A percentile compares a stretch with the other conserved stretches of the same genome.
These are phyloP conservation scores for Boletus huronensis DNA, from an alignment of 768 basidiomycete species.

Conservation along the genomic window DNA sequence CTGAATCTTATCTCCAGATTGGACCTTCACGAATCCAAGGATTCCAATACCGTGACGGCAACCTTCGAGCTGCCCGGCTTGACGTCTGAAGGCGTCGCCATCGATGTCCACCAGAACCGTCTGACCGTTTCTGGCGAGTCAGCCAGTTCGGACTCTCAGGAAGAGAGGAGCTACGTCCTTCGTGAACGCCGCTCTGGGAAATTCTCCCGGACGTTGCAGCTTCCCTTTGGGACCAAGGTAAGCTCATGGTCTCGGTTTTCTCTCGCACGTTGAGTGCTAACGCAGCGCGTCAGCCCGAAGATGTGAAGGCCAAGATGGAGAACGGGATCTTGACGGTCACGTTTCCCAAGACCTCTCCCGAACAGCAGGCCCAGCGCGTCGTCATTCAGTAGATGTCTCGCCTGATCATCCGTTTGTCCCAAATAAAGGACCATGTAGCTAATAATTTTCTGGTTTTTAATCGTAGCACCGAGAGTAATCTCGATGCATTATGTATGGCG, in stretches of 20 bases:
- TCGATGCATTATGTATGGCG: background rate
- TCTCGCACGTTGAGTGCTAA: background rate
- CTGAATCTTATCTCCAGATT: conserved; percentile 27
- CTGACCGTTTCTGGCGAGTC: conserved; percentile 48
- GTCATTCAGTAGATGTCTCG: conserved; percentile 7
- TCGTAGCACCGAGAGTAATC: no score
- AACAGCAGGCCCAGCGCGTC: conserved; percentile 42
- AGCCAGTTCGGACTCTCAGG: conserved; percentile 28
- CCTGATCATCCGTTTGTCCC: background rate
- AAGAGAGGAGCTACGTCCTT: conserved; percentile 39
- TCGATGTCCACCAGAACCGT: conserved; percentile 45
- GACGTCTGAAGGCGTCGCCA: conserved; percentile 44
- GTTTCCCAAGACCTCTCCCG: conserved; percentile 43
- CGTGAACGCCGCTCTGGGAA: conserved; percentile 44
- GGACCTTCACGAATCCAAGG: conserved; percentile 45
- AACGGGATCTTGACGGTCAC: conserved; percentile 45
- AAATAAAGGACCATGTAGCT: background rate
- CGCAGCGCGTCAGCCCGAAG: conserved; percentile 31
- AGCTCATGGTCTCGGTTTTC: background rate
- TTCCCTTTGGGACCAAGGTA: conserved; percentile 48
- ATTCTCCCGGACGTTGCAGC: conserved; percentile 43
- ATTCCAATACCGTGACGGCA: conserved; percentile 43
- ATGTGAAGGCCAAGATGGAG: conserved; percentile 47
- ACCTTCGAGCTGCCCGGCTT: conserved; percentile 56
- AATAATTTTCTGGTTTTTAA: background rate